Evolutionary conservation across 345 rosid genomes (phyloP).

Genomic region (Rhodamnia argentea): DNA sequence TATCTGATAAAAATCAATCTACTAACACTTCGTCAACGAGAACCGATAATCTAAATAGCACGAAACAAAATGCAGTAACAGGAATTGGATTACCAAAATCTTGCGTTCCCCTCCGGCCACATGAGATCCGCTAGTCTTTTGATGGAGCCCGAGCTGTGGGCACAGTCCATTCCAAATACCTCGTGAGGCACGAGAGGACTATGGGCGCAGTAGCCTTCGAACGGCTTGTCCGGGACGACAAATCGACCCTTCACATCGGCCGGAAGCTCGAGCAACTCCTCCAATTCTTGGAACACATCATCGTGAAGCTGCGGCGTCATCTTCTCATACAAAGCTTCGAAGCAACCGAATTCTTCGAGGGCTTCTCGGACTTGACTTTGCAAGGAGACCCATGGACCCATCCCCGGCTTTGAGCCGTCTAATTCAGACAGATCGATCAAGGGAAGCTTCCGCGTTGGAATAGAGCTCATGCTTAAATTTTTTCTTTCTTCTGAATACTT

Average conservation of each 20-base stretch:
- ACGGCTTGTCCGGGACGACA: background rate
- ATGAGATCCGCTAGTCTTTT: background rate
- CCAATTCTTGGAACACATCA: background rate
- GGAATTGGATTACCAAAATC: background rate
- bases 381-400: no score
- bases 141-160: background rate
- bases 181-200: rapidly evolving
- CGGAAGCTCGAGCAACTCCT: background rate
- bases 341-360: no score
- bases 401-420: no score
- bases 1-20: background rate
- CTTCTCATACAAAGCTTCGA: no score
- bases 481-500: background rate
- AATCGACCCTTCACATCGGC: background rate
- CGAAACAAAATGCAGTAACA: background rate
- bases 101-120: background rate
- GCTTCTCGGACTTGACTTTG: no score
- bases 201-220: rapidly evolving
- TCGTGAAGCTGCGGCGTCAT: background rate
- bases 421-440: no score
- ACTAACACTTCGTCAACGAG: background rate
- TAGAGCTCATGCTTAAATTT: background rate
- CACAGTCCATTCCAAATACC: background rate
- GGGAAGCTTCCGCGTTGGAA: background rate
- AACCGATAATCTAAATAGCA: background rate